Percentiles rank a stretch among this genome's conserved stretches.
Evolutionary conservation across 164 flowering plant species (phyloP).

Genomic region (Berberis thunbergii): DNA sequence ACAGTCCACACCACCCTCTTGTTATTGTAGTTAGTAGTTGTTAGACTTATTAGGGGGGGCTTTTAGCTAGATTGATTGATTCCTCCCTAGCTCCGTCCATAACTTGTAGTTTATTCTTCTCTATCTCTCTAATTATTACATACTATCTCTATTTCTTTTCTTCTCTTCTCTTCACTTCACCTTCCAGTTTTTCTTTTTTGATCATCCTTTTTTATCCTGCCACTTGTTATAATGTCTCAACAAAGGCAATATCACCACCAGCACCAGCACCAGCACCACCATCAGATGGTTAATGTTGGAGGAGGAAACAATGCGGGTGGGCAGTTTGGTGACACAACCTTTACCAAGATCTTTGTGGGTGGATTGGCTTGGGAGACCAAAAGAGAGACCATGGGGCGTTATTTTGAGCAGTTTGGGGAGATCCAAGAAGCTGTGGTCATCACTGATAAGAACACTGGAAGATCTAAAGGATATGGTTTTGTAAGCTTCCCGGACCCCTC

Average conservation of each 20-base stretch:
- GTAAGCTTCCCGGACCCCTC: conserved; percentile 24
- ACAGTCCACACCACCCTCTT: no score
- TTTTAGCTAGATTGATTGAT: no score
- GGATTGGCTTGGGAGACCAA: conserved; percentile 74
- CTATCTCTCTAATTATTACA: background rate
- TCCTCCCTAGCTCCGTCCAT: no score
- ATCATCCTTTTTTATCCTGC: conserved; percentile 1
- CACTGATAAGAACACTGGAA: conserved; percentile 51
- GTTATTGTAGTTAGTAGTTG: no score
- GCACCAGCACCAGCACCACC: conserved; percentile 9
- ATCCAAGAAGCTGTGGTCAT: conserved; percentile 61
- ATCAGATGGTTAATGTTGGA: conserved; percentile 14
- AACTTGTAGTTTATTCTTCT: background rate
- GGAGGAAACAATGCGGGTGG: conserved; percentile 32
- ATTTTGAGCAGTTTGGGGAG: conserved; percentile 70
- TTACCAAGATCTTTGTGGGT: conserved; percentile 59
- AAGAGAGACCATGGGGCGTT: conserved; percentile 52
- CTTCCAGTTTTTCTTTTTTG: conserved; percentile 4
- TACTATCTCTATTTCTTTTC: conserved; percentile 1
- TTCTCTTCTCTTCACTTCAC: no score
- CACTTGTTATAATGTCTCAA: conserved; percentile 31
- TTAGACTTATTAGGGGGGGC: no score
- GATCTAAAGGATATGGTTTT: conserved; percentile 70
- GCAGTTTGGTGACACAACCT: conserved; percentile 43
- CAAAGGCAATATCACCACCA: conserved; percentile 32